Conservation (phyloP, 2,329 filamentous ascomycete genomes). For the Trichoderma afroharzianum region DNA sequence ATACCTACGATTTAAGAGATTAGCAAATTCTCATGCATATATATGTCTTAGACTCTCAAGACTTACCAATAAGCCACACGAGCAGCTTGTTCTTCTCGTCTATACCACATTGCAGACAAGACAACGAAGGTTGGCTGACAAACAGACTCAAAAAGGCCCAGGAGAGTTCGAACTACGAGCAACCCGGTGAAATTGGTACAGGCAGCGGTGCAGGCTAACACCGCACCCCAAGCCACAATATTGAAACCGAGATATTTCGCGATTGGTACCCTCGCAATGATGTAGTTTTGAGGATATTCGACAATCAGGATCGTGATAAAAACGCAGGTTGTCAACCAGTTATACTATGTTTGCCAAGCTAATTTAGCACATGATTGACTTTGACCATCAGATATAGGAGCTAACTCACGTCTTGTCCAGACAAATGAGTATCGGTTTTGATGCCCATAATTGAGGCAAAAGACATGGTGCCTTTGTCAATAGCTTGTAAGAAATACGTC, state of each 20-base stretch:
- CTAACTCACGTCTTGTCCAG: neutral
- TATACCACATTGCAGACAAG: conserved; percentile 9
- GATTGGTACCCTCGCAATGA: neutral
- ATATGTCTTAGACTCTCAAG: neutral
- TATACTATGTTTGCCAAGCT: neutral
- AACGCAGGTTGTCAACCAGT: conserved; percentile 4
- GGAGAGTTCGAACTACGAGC: neutral
- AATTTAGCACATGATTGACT: neutral
- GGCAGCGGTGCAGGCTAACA: conserved; percentile 3
- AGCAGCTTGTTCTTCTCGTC: conserved; percentile 2
- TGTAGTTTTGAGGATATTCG: conserved; percentile 11
- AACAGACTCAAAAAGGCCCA: conserved; percentile 9
- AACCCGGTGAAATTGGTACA: neutral
- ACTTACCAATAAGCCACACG: conserved; percentile 1
- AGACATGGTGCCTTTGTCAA: conserved; percentile 10
- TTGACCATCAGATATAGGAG: no score
- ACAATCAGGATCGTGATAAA: conserved; percentile 6
- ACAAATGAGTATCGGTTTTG: neutral
- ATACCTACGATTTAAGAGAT: neutral
- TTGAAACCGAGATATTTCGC: conserved; percentile 9
- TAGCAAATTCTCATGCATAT: neutral
- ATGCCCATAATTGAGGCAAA: conserved; percentile 13
- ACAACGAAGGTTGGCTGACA: conserved; percentile 9
- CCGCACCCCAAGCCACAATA: conserved; percentile 2
- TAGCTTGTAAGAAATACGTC: conserved; percentile 4